Base-by-base conservation (phyloP, 805 yeast genomes). In the Jamesozyma spencerorum region DNA sequence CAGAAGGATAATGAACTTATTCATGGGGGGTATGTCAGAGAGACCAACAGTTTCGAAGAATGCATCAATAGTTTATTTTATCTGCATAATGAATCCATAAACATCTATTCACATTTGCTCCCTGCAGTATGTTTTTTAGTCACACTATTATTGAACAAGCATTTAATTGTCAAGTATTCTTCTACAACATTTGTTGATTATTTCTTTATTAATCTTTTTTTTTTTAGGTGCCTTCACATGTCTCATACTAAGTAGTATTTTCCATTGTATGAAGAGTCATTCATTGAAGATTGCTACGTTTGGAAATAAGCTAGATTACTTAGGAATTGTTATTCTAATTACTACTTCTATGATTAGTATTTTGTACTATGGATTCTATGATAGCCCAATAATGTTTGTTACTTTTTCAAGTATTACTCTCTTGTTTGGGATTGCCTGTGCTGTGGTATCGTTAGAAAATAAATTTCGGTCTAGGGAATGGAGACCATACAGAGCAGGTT, bases 261-360 rank as follows among this genome's bases (percentile, higher is more conserved):
- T 78, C 58, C 92, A 83, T 52, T 68, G 77, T 43, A 47, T 81
- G 37, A 81, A 80, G 51, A 66, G 78, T 47, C 90, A 83, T 58
- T 79, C 87, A 5, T 65, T 63, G 19, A 44, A 53, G 18, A 72
- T 80, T 3, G 66, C 77, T 17, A 64, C 60, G 31, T 62, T 75
- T 34, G 86, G 87, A 4, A 83, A 83, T 57, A 80, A 75, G 50
- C 66, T 82, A 39, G 92, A 83, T 58, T 83, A 83, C 50, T 65
- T 83, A 41, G 92, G 92, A 0, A 83, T 83, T 38, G 79, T 81
- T 11, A 63, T 80, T 5, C 64, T 83, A 38, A 80, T 81, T 38
- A 71, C 79, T 1, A 68, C 81, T 28, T 79, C 86, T 0, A 71
- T 78, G 66, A 62, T 75, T 1, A 70, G 78, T 13, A 53, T 75